Percentiles rank a stretch among this genome's conserved stretches.
Evolutionary conservation across 2,329 filamentous ascomycete genomes (phyloP).

Genomic region (Trichoderma koningiopsis): DNA sequence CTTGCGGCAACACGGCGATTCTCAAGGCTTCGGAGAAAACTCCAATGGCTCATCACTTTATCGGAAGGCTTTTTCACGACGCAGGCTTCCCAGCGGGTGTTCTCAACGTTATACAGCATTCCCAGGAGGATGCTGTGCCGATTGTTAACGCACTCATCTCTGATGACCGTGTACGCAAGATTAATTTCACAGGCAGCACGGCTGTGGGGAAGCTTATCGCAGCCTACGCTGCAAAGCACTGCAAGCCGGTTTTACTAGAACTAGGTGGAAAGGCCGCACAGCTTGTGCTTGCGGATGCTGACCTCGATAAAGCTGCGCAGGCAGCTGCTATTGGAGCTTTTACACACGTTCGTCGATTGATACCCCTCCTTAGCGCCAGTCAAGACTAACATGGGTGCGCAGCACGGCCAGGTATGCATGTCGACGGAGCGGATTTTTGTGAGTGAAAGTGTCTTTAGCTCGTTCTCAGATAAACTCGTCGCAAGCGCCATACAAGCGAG

Average conservation of each 20-base stretch:
- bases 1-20: slow-evolving; percentile 73
- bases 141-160: slow-evolving; percentile 70
- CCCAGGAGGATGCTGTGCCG: slow-evolving; percentile 61
- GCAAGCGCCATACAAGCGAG: slow-evolving; percentile 46
- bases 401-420: slow-evolving; percentile 80
- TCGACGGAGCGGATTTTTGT: slow-evolving; percentile 72
- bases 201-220: slow-evolving; percentile 73
- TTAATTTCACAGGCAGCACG: slow-evolving; percentile 85
- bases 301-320: slow-evolving; percentile 69
- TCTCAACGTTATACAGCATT: slow-evolving; percentile 69
- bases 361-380: neutral
- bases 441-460: slow-evolving; percentile 48
- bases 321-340: slow-evolving; percentile 72
- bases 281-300: slow-evolving; percentile 77
- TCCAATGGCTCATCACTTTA: slow-evolving; percentile 63
- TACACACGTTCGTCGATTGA: slow-evolving; percentile 50
- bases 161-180: slow-evolving; percentile 66
- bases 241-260: slow-evolving; percentile 81
- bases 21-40: slow-evolving; percentile 71
- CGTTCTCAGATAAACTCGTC: slow-evolving; percentile 50
- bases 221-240: slow-evolving; percentile 65
- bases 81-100: slow-evolving; percentile 76
- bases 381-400: neutral
- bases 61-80: slow-evolving; percentile 66
- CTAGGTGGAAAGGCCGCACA: slow-evolving; percentile 80